phyloP scores from a whole-genome alignment of 1,139 yeast species.

The Kodamaea sp. region DNA sequence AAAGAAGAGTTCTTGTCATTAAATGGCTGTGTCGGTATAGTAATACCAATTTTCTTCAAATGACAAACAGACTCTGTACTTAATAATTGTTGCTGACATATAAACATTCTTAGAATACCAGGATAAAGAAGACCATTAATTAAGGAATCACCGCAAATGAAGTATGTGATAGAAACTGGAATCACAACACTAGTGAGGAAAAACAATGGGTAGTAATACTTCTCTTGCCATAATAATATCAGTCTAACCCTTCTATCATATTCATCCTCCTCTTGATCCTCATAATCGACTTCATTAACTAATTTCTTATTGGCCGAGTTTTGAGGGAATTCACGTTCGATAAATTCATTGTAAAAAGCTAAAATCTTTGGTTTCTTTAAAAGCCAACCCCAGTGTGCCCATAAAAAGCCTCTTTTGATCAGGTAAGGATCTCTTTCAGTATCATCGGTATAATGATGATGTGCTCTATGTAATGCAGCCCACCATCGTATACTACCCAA shows the following conservation, averaged over 20 bases:
- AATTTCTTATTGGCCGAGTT: slow-evolving; percentile 1
- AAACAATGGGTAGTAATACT: slow-evolving; percentile 42
- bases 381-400: slow-evolving; percentile 67
- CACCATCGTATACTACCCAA: slow-evolving; percentile 60
- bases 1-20: slow-evolving; percentile 58
- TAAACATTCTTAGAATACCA: slow-evolving; percentile 55
- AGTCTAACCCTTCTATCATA: slow-evolving; percentile 15
- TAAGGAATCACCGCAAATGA: slow-evolving; percentile 39
- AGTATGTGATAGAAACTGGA: slow-evolving; percentile 46
- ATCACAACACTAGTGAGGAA: slow-evolving; percentile 44
- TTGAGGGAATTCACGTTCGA: slow-evolving; percentile 43
- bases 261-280: background rate
- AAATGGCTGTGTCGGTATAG: slow-evolving; percentile 53
- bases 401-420: slow-evolving; percentile 53
- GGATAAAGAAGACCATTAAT: slow-evolving; percentile 58
- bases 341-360: slow-evolving; percentile 32
- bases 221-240: slow-evolving; percentile 57
- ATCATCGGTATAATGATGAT: slow-evolving; percentile 62
- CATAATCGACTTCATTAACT: slow-evolving; percentile 1
- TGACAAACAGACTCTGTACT: slow-evolving; percentile 63
- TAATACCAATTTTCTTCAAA: slow-evolving; percentile 37
- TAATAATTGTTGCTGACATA: slow-evolving; percentile 57
- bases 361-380: slow-evolving; percentile 47
- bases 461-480: slow-evolving; percentile 66
- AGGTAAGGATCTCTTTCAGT: slow-evolving; percentile 68